Percentiles rank a stretch among this genome's conserved stretches.
These are phyloP conservation scores for Eimeria necatrix DNA, from an alignment of 169 alveolate species.

Conservation along the genomic window DNA sequence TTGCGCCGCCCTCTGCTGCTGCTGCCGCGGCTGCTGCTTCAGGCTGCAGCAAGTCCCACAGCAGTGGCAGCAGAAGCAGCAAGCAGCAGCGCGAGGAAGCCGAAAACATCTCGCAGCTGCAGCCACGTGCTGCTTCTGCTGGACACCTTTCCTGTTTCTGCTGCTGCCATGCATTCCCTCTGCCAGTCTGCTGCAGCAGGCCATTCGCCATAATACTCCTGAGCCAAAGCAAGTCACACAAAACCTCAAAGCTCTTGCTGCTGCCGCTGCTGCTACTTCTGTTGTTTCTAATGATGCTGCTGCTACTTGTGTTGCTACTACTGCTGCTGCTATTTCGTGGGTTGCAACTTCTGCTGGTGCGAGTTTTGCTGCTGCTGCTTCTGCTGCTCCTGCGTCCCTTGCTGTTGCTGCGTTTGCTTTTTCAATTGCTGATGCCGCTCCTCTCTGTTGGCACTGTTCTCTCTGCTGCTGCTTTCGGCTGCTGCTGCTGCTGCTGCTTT, in stretches of 20 bases:
- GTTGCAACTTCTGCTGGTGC: too few species aligned
- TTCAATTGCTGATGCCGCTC: background rate
- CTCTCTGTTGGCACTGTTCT: background rate
- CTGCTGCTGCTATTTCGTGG: too few species aligned
- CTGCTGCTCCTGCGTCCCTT: too few species aligned
- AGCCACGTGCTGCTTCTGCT: background rate
- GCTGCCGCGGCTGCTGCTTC: background rate
- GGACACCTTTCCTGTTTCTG: background rate
- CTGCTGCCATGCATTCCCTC: background rate
- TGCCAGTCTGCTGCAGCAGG: background rate
- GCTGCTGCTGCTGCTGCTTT: too few species aligned
- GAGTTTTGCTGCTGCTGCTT: too few species aligned
- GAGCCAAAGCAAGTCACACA: background rate
- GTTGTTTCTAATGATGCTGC: background rate
- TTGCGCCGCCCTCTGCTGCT: background rate
- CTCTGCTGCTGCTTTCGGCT: too few species aligned
- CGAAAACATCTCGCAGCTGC: background rate
- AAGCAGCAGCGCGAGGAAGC: background rate
- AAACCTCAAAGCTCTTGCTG: background rate
- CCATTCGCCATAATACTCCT: background rate
- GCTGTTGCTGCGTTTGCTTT: background rate
- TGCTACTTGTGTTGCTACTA: too few species aligned
- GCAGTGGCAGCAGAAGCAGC: constrained; percentile 29
- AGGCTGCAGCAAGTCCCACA: constrained; percentile 1
- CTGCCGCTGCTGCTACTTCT: background rate